phyloP scores from a whole-genome alignment of 805 yeast species.

The Starmerella vaccinii region DNA sequence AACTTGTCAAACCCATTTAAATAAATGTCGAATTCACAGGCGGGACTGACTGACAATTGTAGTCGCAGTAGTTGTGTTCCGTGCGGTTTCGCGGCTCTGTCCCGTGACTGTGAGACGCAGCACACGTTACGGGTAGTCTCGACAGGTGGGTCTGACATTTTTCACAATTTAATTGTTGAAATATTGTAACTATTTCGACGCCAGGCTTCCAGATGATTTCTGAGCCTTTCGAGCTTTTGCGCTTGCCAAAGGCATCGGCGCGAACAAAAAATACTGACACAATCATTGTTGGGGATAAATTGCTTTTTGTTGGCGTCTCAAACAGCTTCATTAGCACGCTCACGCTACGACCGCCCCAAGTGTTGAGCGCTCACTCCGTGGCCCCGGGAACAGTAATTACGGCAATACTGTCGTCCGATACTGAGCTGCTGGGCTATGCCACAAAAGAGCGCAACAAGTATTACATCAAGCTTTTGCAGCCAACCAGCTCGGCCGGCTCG shows the following conservation, averaged over 20 bases:
- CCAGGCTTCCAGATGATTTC: conserved; percentile 20
- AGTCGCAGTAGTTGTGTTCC: too few relatives aligned
- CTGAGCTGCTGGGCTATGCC: conserved; percentile 21
- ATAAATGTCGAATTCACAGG: too few relatives aligned
- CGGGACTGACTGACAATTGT: too few relatives aligned
- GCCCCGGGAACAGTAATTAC: conserved; percentile 29
- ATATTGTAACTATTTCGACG: background rate
- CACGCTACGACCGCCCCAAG: conserved; percentile 29
- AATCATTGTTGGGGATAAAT: conserved; percentile 9
- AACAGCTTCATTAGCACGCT: conserved; percentile 27
- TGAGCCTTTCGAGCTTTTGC: conserved; percentile 24
- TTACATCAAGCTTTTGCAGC: conserved; percentile 16
- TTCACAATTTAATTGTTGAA: conserved; percentile 1
- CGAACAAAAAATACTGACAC: conserved; percentile 1
- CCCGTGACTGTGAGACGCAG: too few relatives aligned
- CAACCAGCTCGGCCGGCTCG: background rate
- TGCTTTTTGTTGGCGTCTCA: conserved; percentile 28
- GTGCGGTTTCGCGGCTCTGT: too few relatives aligned
- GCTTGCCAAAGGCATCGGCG: conserved; percentile 20
- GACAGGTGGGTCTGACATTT: background rate
- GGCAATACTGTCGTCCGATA: conserved; percentile 18
- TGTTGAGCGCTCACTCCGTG: conserved; percentile 29
- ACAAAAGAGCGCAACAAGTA: conserved; percentile 27
- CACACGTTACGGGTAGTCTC: background rate
- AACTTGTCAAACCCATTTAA: too few relatives aligned